Base-by-base conservation (phyloP, 2,329 filamentous ascomycete species). In the Colletotrichum theobromicola region DNA sequence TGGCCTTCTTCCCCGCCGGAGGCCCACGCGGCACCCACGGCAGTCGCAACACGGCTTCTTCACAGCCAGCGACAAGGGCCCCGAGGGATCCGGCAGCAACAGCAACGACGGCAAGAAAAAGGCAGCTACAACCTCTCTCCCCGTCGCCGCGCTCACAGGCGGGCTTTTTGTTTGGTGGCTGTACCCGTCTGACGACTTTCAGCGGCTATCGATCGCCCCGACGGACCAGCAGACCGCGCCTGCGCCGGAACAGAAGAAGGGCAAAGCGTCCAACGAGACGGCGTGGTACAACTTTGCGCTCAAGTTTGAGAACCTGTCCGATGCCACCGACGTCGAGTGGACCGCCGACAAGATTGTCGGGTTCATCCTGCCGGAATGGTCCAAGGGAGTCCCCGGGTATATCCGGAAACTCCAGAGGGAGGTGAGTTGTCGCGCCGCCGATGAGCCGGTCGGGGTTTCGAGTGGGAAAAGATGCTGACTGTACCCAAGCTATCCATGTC, bases 351-450 rank as follows among this genome's bases (percentile, higher is more conserved):
- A 86, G 77, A 82, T 98, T 30, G 92, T 93, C 46, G 92, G 91
- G 80, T 89, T 91, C 76, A 92, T 98, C 37, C 84, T 97, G 4
- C 96, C 96, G 0, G 92, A 94, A 55, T 98, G 96, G 96, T 92
- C 94, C 37, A 93, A 92, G 77, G 82, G 91, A 55, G 86, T 98
- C 21, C 96, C 96, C 1, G 92, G 88, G 4, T 95, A 94, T 69
- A 86, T 97, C 70, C 89, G 91, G 75, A 98, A 98, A 83, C 89
- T 98, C 37, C 95, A 98, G 81, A 91, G 91, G 26, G 96, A 98
- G 84, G 72, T 72, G 46, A 67, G 57, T 58, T 2, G 1, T 21
- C n/a, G 42, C n/a, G 42, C 42, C 42, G n/a, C 0, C 42, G 0
- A 0, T 46, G 42, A 46, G 42, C 42, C 2, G 42, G n/a, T 50